Conservation (phyloP, 768 basidiomycete genomes). For the Hydnum rufescens region DNA sequence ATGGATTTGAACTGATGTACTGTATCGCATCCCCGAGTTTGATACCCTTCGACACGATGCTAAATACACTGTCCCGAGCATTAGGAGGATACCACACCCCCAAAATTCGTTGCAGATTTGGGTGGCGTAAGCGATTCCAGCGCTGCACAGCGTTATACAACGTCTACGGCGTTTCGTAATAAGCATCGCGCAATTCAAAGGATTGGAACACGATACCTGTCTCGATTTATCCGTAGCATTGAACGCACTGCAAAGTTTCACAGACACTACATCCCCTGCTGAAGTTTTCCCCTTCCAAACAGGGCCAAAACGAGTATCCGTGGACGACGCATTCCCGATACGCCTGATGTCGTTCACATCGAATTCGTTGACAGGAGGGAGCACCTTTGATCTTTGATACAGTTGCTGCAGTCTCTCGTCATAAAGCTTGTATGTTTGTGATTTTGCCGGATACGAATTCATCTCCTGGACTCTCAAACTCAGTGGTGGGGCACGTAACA, state of each 20-base stretch:
- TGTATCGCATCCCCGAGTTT: background rate
- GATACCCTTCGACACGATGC: background rate
- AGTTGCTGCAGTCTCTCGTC: background rate
- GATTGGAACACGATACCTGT: background rate
- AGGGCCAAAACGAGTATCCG: background rate
- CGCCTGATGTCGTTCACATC: background rate
- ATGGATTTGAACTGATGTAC: background rate
- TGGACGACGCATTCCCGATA: background rate
- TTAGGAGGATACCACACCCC: background rate
- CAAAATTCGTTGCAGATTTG: background rate
- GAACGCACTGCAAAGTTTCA: background rate
- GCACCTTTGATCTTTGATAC: background rate
- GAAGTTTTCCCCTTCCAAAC: background rate
- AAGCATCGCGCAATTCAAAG: background rate
- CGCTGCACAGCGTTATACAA: background rate
- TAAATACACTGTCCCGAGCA: background rate
- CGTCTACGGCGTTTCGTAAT: background rate
- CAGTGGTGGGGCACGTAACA: background rate
- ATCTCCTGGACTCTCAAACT: background rate
- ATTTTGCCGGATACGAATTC: background rate
- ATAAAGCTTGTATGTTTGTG: slow-evolving; percentile 1
- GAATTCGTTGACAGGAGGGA: background rate
- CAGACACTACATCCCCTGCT: background rate
- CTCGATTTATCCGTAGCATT: background rate
- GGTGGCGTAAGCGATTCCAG: background rate